Conservation (phyloP, 495 filamentous ascomycete species). For the Podospora sp. region DNA sequence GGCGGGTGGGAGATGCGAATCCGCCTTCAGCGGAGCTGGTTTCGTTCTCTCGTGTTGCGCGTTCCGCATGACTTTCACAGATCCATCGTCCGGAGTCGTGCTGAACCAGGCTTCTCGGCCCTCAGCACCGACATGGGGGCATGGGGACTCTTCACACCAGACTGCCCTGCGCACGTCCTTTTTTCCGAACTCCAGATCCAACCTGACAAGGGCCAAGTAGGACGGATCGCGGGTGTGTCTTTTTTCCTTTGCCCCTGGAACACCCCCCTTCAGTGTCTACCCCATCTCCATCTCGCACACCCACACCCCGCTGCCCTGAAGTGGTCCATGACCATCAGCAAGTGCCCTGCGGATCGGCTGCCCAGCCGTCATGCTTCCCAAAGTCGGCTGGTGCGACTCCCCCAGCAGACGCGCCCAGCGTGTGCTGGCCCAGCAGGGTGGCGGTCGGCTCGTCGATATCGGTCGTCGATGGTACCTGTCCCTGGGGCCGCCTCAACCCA, state of each 20-base stretch:
- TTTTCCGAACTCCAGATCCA: slow-evolving; percentile 32
- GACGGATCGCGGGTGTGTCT: slow-evolving; percentile 23
- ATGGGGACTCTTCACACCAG: slow-evolving; percentile 44
- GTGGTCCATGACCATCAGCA: slow-evolving; percentile 6
- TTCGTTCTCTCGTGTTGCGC: slow-evolving; percentile 25
- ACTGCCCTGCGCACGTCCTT: slow-evolving; percentile 64
- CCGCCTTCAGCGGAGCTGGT: slow-evolving; percentile 16
- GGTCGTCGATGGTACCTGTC: slow-evolving; percentile 15
- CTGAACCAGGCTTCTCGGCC: slow-evolving; percentile 31
- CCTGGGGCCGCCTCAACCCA: slow-evolving; percentile 27
- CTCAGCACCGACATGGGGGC: slow-evolving; percentile 26
- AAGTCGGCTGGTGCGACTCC: slow-evolving; percentile 6
- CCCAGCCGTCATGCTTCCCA: slow-evolving; percentile 13
- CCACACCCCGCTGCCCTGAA: not conserved
- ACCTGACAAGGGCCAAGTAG: slow-evolving; percentile 25
- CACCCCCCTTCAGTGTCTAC: not conserved
- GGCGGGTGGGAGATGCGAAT: slow-evolving; percentile 1
- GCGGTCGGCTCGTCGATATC: not conserved
- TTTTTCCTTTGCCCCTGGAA: not conserved
- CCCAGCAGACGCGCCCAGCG: not conserved
- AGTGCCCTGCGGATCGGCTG: slow-evolving; percentile 22
- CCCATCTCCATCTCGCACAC: not conserved
- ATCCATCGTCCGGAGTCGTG: slow-evolving; percentile 31
- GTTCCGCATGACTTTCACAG: slow-evolving; percentile 35
- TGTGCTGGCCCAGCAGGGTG: slow-evolving; percentile 7